Evolutionary conservation across 345 rosid species (phyloP), one percentile per base, ranked within the genome.

Genomic region (Populus euphratica): DNA sequence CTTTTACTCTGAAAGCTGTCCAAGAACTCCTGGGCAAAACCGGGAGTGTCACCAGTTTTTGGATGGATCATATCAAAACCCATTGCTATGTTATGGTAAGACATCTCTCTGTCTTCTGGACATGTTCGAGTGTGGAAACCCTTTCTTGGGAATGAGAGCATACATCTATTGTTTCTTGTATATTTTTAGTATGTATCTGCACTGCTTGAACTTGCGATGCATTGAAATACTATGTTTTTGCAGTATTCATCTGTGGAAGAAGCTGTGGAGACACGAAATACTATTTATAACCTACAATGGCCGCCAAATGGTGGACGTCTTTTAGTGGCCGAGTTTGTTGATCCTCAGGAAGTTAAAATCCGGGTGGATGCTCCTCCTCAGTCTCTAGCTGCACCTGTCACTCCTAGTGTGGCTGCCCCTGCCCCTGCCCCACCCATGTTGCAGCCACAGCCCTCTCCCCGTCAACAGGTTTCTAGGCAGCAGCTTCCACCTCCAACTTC

Each of bases 11-110:
- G 81, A 94, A 91, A 79, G 98, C 99, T 86, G 98, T 94, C 74
- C 98, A 96, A 80, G 99, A 92, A 83, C 94, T 96, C 78, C 80
- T 96, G 33, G 97, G 96, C 33, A 91, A 91, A 85, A 94, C 97
- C 35, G 98, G 99, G 75, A 85, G 73, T 20, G 86, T 92, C 54
- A 80, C 88, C 39, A 86, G 86, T 83, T 96, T 96, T 87, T 96
- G 99, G 99, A 96, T 96, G 99, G 98, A 96, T 68, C 87, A 91
- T 52, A 96, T 96, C 74, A 96, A 96, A 87, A 96, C 99, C 59
- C 99, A 96, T 86, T 96, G 99, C 89, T 96, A 85, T 74, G 94
- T 92, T 41, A 87, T 90, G 61, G 99, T 96, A 90, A 89, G 97
- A 63, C 56, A 18, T 79, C 78, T 52, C 68, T 21, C 79, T 65